Conservation (phyloP, 2,329 filamentous ascomycete species). For the Canariomyces notabilis region DNA sequence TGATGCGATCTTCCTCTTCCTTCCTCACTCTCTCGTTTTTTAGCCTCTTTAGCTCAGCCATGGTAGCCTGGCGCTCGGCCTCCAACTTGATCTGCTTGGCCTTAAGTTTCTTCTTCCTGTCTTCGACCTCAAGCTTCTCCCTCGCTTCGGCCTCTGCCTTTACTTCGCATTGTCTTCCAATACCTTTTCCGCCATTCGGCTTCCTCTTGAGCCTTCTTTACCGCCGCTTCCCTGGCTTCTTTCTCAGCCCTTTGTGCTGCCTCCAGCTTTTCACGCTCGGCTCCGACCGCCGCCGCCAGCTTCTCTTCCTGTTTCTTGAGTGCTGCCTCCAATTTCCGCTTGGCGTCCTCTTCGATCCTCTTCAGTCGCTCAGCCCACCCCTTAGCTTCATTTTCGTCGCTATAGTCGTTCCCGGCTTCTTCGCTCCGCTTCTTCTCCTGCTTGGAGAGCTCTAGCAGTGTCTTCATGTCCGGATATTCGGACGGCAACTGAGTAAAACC, state of each 20-base stretch:
- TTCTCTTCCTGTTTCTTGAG: slow-evolving; percentile 34
- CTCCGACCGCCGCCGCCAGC: slow-evolving; percentile 32
- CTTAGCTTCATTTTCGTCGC: slow-evolving; percentile 44
- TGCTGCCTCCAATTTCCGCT: slow-evolving; percentile 30
- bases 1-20: slow-evolving; percentile 16
- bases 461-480: slow-evolving; percentile 33
- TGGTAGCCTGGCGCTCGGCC: no score
- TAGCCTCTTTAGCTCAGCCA: no score
- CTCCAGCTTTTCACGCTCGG: slow-evolving; percentile 34
- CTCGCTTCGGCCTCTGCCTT: slow-evolving; percentile 36
- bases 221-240: slow-evolving; percentile 36
- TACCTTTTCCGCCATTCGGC: slow-evolving; percentile 39
- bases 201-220: slow-evolving; percentile 31
- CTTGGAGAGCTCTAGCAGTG: slow-evolving; percentile 37
- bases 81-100: slow-evolving; percentile 44
- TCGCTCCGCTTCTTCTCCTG: slow-evolving; percentile 46
- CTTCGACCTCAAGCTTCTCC: slow-evolving; percentile 38
- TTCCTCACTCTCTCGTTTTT: slow-evolving; percentile 19
- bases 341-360: slow-evolving; percentile 37
- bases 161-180: no score
- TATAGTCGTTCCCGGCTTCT: slow-evolving; percentile 41
- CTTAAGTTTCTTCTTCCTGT: slow-evolving; percentile 27
- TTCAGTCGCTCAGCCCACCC: slow-evolving; percentile 35
- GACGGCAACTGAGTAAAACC: no score
- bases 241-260: slow-evolving; percentile 35